A percentile compares a stretch with the other conserved stretches of the same genome.
These are phyloP conservation scores for Perilla frutescens DNA, from an alignment of 257 asterid species.

Conservation along the genomic window DNA sequence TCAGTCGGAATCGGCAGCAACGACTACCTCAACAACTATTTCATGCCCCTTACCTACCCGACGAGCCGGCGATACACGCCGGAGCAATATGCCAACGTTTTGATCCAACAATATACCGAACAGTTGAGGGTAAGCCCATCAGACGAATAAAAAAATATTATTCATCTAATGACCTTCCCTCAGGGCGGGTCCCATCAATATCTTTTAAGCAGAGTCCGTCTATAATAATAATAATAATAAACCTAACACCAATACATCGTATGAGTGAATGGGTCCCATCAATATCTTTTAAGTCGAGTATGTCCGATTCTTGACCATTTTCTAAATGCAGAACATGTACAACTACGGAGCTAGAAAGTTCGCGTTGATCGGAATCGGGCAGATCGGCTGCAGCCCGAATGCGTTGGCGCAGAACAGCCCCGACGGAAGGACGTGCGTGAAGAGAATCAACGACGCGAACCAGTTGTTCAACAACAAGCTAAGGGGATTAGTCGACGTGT, in stretches of 20 bases:
- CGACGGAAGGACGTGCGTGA: constrained; percentile 78
- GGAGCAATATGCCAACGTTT: constrained; percentile 48
- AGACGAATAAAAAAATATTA: too few relatives aligned
- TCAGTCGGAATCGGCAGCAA: constrained; percentile 56
- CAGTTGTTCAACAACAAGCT: constrained; percentile 69
- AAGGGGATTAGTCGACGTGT: constrained; percentile 58
- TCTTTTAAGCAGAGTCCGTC: too few relatives aligned
- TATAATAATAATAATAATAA: too few relatives aligned
- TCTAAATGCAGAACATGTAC: constrained; percentile 55
- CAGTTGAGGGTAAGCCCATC: constrained; percentile 41
- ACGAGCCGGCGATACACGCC: constrained; percentile 47
- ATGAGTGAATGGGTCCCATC: background rate
- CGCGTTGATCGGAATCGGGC: constrained; percentile 78
- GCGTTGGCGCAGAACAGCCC: constrained; percentile 89
- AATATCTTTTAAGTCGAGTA: background rate
- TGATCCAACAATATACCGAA: constrained; percentile 55
- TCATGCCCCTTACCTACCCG: constrained; percentile 52
- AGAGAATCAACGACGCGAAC: constrained; percentile 66
- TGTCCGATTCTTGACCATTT: too few relatives aligned
- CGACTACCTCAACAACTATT: constrained; percentile 72
- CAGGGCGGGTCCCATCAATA: too few relatives aligned
- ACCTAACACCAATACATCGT: too few relatives aligned
- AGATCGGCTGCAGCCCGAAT: constrained; percentile 95
- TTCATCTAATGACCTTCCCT: too few relatives aligned
- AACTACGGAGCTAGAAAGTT: constrained; percentile 78